Percentiles rank a stretch among this genome's conserved stretches.
These are phyloP conservation scores for Coemansia sp. DNA, from an alignment of 192 early-diverging fungal species.

Conservation along the genomic window DNA sequence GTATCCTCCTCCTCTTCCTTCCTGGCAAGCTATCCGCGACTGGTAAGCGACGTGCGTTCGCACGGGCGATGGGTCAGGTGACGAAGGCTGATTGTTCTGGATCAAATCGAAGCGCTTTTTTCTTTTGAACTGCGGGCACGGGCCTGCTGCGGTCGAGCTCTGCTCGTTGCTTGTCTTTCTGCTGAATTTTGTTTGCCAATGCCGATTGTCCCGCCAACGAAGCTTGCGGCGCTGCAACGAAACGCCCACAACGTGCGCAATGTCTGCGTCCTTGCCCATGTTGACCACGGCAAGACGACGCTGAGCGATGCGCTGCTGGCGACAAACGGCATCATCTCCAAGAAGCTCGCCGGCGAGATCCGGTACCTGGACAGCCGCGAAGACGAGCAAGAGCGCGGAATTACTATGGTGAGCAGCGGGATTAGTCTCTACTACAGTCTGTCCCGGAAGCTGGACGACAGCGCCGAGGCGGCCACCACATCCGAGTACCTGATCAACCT, in stretches of 20 bases:
- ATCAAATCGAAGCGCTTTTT: not conserved
- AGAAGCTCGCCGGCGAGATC: constrained; percentile 90
- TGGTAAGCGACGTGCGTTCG: no score
- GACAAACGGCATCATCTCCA: constrained; percentile 97
- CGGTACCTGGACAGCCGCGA: constrained; percentile 93
- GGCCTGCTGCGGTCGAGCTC: not conserved
- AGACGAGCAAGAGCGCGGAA: constrained; percentile 97
- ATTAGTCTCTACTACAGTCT: constrained; percentile 92
- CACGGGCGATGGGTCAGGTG: not conserved
- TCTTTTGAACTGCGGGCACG: not conserved
- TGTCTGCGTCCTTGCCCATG: constrained; percentile 97
- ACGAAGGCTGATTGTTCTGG: not conserved
- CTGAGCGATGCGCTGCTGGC: constrained; percentile 90
- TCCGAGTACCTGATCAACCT: constrained; percentile 95
- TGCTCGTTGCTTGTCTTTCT: no score
- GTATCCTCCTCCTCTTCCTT: no score
- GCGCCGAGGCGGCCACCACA: constrained; percentile 5
- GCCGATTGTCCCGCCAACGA: constrained; percentile 61
- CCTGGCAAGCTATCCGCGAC: no score
- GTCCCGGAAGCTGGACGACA: constrained; percentile 22
- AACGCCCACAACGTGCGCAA: constrained; percentile 77
- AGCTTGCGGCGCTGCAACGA: constrained; percentile 64
- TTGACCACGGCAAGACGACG: constrained; percentile 98
- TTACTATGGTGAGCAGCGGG: constrained; percentile 97
- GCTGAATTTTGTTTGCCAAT: constrained; percentile 35